Percentiles rank a stretch among this genome's conserved stretches.
Evolutionary conservation across 495 filamentous ascomycete genomes (phyloP).

Genomic region (Lentithecium fluviatile): DNA sequence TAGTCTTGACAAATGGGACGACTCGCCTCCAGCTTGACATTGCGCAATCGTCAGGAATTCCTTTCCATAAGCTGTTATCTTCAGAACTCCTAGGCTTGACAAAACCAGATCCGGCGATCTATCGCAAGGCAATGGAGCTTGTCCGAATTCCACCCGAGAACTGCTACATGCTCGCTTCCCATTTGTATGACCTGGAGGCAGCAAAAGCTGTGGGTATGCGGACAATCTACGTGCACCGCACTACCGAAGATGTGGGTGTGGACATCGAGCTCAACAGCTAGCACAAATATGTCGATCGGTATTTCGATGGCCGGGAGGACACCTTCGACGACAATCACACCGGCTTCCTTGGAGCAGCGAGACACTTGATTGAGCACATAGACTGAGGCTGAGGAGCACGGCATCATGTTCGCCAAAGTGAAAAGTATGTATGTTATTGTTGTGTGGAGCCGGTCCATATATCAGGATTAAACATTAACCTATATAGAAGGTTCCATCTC

Average conservation of each 20-base stretch:
- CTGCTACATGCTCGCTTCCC: conserved; percentile 15
- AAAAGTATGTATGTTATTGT: background rate
- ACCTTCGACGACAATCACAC: background rate
- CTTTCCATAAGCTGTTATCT: conserved; percentile 23
- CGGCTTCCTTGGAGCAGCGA: too few species aligned
- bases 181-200: conserved; percentile 24
- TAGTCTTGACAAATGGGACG: conserved; percentile 27
- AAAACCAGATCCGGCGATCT: conserved; percentile 17
- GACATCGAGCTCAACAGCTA: background rate
- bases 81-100: conserved; percentile 18
- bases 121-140: conserved; percentile 9
- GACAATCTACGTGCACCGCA: conserved; percentile 14
- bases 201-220: conserved; percentile 17
- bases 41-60: conserved; percentile 17
- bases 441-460: background rate
- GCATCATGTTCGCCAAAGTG: too few species aligned
- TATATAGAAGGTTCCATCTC: background rate
- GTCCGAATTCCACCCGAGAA: background rate
- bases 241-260: conserved; percentile 11
- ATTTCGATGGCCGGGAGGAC: conserved; percentile 1
- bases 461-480: conserved; percentile 1
- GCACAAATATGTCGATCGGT: conserved; percentile 1
- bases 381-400: too few species aligned
- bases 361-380: too few species aligned
- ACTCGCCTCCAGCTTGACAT: conserved; percentile 23